phyloP scores from a whole-genome alignment of 805 yeast species.

The Sungouiozyma intestinalis region DNA sequence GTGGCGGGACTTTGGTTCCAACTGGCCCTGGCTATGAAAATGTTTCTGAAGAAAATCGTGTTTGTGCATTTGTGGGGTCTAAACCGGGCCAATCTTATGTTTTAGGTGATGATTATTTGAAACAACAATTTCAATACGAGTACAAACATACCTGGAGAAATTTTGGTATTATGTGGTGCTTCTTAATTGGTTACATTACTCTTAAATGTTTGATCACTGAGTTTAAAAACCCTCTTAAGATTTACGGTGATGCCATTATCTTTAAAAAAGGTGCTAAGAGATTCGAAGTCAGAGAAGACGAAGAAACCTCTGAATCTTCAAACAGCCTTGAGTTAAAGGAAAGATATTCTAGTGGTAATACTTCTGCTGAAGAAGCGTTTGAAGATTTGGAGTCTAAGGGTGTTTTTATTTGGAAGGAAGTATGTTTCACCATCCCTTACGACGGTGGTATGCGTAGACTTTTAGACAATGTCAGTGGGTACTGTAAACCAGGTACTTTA shows the following conservation, averaged over 20 bases:
- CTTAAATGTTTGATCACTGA: constrained; percentile 19
- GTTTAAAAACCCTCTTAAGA: constrained; percentile 16
- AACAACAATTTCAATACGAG: constrained; percentile 38
- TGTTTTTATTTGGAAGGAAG: constrained; percentile 63
- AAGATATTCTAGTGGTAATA: constrained; percentile 5
- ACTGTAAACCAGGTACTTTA: constrained; percentile 66
- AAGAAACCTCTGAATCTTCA: constrained; percentile 11
- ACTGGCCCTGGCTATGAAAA: constrained; percentile 42
- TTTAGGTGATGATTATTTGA: constrained; percentile 49
- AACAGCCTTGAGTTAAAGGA: constrained; percentile 8
- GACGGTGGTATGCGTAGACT: constrained; percentile 46
- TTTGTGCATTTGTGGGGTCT: constrained; percentile 58
- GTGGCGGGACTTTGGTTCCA: constrained; percentile 38
- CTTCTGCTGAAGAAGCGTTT: constrained; percentile 6
- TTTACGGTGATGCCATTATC: constrained; percentile 34
- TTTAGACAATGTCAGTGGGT: constrained; percentile 55
- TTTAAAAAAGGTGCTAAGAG: constrained; percentile 40
- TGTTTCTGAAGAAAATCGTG: constrained; percentile 28
- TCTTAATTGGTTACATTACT: constrained; percentile 15
- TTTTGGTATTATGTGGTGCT: constrained; percentile 55
- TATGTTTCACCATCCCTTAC: constrained; percentile 53
- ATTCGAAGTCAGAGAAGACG: constrained; percentile 8
- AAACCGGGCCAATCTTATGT: constrained; percentile 42
- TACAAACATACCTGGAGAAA: constrained; percentile 71
- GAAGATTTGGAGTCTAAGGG: constrained; percentile 28